Base-by-base conservation (phyloP, 306 rosid genomes). In the Malus fusca region DNA sequence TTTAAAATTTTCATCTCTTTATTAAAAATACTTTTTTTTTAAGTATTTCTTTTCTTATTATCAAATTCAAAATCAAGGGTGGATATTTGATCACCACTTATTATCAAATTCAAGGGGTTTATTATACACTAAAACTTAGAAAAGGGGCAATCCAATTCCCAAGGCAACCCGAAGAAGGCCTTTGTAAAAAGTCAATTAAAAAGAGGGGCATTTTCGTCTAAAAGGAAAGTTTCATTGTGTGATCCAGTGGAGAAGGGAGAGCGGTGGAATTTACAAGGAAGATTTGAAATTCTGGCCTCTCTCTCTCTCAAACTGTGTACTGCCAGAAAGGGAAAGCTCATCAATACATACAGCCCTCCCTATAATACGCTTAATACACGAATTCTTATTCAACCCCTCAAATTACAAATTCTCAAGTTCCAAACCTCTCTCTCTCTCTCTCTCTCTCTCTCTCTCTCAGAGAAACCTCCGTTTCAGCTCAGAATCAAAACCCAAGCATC, bases 251-350 rank as follows among this genome's bases (percentile, higher is more conserved):
- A 61, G 6, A 13, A 25, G 66, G 66, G 66, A 61, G 35, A 85
- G 96, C 95, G 98, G 98, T 46, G 93, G 91, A 79, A 91, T 89
- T 83, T 82, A 14, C 15, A 43, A 11, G 30, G 80, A 85, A 81
- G 89, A 84, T 79, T 86, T 80, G 78, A 87, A 89, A 83, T 56
- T 60, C 42, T 28, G 35, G 81, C 61, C n/a, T 8, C 61, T 21
- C 26, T 19, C 60, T 2, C 25, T n/a, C 30, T 58, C 17, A 59
- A 58, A 58, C 30, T 11, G 30, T 58, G 74, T 37, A 69, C 6
- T 43, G 66, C 75, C 72, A 35, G 59, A 77, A 71, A 64, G 21
- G 35, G 52, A 61, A 61, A 62, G 9, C 23, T 7, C 48, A 46
- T 19, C 26, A 75, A 46, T 9, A 28, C 21, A 26, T 18, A 17